A percentile compares a stretch with the other conserved stretches of the same genome.
Evolutionary conservation across 2,329 filamentous ascomycete species (phyloP).

Genomic region (Elsinoe necatrix): DNA sequence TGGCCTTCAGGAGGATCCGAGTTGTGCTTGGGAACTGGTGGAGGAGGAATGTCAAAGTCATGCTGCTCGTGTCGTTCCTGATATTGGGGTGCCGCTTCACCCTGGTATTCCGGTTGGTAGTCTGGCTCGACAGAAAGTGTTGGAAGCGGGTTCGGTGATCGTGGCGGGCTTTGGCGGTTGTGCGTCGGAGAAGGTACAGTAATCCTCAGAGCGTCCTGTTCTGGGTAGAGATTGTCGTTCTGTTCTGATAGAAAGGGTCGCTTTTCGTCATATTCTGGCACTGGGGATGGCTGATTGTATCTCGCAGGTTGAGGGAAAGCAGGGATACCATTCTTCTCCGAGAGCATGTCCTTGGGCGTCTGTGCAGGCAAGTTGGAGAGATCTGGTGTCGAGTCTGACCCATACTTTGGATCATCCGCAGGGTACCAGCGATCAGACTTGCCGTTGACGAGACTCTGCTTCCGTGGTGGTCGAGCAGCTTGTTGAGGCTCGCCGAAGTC

Average conservation of each 20-base stretch:
- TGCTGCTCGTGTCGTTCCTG: background rate
- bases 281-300: slow-evolving; percentile 1
- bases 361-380: slow-evolving; percentile 6
- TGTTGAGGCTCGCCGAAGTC: slow-evolving; percentile 2
- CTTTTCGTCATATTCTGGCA: slow-evolving; percentile 3
- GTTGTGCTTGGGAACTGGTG: slow-evolving; percentile 3
- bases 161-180: slow-evolving; percentile 10
- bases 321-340: background rate
- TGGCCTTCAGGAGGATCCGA: slow-evolving; percentile 7
- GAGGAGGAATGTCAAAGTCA: slow-evolving; percentile 7
- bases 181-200: slow-evolving; percentile 13
- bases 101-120: background rate
- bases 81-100: background rate
- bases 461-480: background rate
- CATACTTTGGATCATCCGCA: slow-evolving; percentile 13
- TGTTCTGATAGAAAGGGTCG: background rate
- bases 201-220: slow-evolving; percentile 12
- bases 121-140: slow-evolving; percentile 2
- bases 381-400: slow-evolving; percentile 12
- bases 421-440: slow-evolving; percentile 15
- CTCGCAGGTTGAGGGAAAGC: slow-evolving; percentile 11
- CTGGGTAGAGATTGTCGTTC: background rate
- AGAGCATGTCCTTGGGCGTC: slow-evolving; percentile 10
- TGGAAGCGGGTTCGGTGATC: slow-evolving; percentile 6
- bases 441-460: slow-evolving; percentile 9